Base-by-base conservation (phyloP, 2,329 filamentous ascomycete genomes). In the Coniochaeta ligniaria region DNA sequence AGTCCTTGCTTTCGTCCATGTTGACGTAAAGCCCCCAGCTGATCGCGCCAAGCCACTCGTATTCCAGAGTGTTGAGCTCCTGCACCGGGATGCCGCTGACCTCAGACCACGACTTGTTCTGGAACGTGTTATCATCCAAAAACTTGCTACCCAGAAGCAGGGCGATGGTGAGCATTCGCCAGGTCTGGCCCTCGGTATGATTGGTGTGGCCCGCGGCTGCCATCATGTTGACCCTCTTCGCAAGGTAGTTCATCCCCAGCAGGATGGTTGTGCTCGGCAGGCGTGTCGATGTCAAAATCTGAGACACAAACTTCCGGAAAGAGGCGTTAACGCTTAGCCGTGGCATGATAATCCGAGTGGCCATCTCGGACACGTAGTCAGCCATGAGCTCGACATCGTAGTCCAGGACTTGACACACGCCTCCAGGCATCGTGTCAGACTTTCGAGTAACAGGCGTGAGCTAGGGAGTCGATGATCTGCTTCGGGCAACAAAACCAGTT, bases 381-480 rank as follows among this genome's bases (percentile, higher is more conserved):
- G 92, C 89, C 93, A 96, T 97, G 74, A 90, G 82, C 73, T 96
- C 92, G 86, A 96, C 94, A 76, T 96, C 92, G 74, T 97, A 97
- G 80, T 96, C 93, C 76, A 97, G 85, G 77, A 96, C 90, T 70
- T 92, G 92, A 69, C 93, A 95, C 43, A 97, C 93, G 69, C 93
- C 93, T 73, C 93, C 92, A 65, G 83, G 79, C 83, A 86, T 86
- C 70, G 76, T 85, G 78, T 68, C 70, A 66, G 69, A 70, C 66
- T 57, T 31, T n/a, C 16, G 20, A 35, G 24, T 2, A 8, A 28
- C 6, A 38, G 41, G 38, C 58, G 59, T 60, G 50, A 28, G 60
- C 28, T 41, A n/a, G 16, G 24, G n/a, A 28, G 57, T 47, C 58
- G 63, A 65, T 64, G 67, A 72, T 74, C 73, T 74, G 69, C 74